Percentiles rank a stretch among this genome's conserved stretches.
Evolutionary conservation across 1,139 yeast genomes (phyloP).

Genomic region (Schizosaccharomyces versatilis): DNA sequence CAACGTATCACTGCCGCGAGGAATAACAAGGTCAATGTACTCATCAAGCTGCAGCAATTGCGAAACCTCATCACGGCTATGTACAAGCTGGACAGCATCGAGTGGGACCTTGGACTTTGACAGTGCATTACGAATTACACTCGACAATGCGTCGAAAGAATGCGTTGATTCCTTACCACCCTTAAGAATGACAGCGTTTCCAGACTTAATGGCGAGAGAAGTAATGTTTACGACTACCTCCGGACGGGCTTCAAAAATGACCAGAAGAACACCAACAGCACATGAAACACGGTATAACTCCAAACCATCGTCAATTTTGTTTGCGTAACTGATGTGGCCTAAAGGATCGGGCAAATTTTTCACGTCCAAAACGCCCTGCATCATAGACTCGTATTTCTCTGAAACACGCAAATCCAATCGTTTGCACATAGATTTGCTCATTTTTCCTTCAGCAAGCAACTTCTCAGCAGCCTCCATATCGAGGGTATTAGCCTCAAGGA

Average conservation of each 20-base stretch:
- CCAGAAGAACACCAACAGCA: slow-evolving; percentile 82
- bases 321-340: slow-evolving; percentile 62
- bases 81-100: slow-evolving; percentile 64
- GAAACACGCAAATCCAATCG: slow-evolving; percentile 60
- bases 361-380: slow-evolving; percentile 83
- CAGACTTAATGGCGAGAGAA: slow-evolving; percentile 76
- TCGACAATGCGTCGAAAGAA: slow-evolving; percentile 67
- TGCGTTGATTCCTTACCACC: slow-evolving; percentile 87
- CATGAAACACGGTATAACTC: slow-evolving; percentile 64
- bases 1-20: slow-evolving; percentile 83
- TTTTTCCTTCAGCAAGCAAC: slow-evolving; percentile 20
- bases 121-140: slow-evolving; percentile 42
- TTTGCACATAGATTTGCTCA: slow-evolving; percentile 52
- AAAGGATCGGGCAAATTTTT: slow-evolving; percentile 75
- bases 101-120: slow-evolving; percentile 46
- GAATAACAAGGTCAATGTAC: slow-evolving; percentile 84
- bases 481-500: slow-evolving; percentile 46
- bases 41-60: slow-evolving; percentile 65
- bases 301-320: slow-evolving; percentile 68
- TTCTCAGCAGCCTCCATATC: slow-evolving; percentile 53
- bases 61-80: slow-evolving; percentile 73
- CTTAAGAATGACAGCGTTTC: slow-evolving; percentile 74
- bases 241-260: slow-evolving; percentile 90
- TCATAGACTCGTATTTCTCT: slow-evolving; percentile 80
- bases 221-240: slow-evolving; percentile 96